Evolutionary conservation across 192 early-diverging fungal species (phyloP), one percentile per base, ranked within the genome.

Genomic region (Podila epigama): DNA sequence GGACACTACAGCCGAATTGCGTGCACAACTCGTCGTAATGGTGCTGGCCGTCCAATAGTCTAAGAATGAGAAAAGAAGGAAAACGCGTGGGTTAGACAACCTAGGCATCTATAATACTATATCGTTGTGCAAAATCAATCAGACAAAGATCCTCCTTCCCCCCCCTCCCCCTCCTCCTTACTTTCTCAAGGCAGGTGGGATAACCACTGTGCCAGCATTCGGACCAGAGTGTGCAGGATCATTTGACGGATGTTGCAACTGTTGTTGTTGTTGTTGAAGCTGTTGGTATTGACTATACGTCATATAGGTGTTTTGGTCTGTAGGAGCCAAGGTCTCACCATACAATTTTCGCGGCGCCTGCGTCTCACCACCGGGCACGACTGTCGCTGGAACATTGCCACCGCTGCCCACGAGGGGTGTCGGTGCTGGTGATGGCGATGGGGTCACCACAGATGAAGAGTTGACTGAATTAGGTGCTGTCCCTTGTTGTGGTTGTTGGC

Each of bases 21-120:
- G 92, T 93, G 60, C 92, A 93, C 1, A 93, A 83, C 51, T 93
- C 92, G 56, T 93, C 92, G 31, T 86, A 92, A 66, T 93, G 92
- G 48, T 90, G 89, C 20, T 73, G 66, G 5, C 92, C 92, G 60
- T 93, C 81, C 37, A 93, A 63, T 9, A 81, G 40, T 61, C 72
- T 75, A 68, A 25, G 3, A n/a, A 10, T 11, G 18, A 22, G 12
- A 51, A 2, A 2, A 68, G 7, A 37, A 3, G 33, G 48, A 54
- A 51, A 37, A 40, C 11, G 34, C 7, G n/a, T 59, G 9, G 40
- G 11, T 4, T 51, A 16, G 18, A 32, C 9, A 41, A 28, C n/a
- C n/a, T n/a, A n/a, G n/a, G n/a, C n/a, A n/a, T n/a, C n/a, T n/a
- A n/a, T n/a, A n/a, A n/a, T n/a, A n/a, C n/a, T n/a, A n/a, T n/a